A percentile compares a stretch with the other conserved stretches of the same genome.
phyloP scores from a whole-genome alignment of 140 eudicot genomes.

The Bidens hawaiensis region DNA sequence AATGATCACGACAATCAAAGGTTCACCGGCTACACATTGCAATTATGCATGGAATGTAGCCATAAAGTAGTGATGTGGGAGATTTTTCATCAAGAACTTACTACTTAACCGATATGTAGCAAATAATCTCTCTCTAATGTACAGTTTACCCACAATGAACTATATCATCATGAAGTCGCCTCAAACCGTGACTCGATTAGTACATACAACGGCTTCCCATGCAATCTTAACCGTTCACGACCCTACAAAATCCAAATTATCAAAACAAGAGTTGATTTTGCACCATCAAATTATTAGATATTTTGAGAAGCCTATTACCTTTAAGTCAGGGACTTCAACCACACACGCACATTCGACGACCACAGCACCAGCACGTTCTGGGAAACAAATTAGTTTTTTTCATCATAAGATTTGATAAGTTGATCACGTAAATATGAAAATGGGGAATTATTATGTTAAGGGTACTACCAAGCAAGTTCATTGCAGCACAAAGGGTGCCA shows the following conservation, averaged over 20 bases:
- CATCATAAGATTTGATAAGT: not conserved
- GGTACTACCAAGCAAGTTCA: constrained; percentile 65
- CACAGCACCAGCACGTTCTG: constrained; percentile 47
- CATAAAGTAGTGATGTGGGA: not conserved
- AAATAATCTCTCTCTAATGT: constrained; percentile 22
- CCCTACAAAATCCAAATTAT: constrained; percentile 30
- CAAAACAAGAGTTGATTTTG: not conserved
- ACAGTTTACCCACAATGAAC: constrained; percentile 16
- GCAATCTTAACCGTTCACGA: constrained; percentile 38
- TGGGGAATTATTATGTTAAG: not conserved
- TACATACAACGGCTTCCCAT: constrained; percentile 67
- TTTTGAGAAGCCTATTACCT: constrained; percentile 20
- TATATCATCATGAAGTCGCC: constrained; percentile 5
- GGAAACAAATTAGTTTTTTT: not conserved
- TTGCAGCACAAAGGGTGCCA: constrained; percentile 91
- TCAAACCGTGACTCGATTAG: constrained; percentile 62
- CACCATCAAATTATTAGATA: not conserved
- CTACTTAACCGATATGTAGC: constrained; percentile 13
- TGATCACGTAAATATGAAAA: not conserved
- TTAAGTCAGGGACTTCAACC: constrained; percentile 44
- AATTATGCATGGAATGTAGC: constrained; percentile 5
- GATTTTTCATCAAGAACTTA: constrained; percentile 21
- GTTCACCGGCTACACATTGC: not conserved
- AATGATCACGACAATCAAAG: not conserved
- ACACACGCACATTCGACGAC: constrained; percentile 48